Base-by-base conservation (phyloP, 768 basidiomycete species). In the Hygrocybe punicea region DNA sequence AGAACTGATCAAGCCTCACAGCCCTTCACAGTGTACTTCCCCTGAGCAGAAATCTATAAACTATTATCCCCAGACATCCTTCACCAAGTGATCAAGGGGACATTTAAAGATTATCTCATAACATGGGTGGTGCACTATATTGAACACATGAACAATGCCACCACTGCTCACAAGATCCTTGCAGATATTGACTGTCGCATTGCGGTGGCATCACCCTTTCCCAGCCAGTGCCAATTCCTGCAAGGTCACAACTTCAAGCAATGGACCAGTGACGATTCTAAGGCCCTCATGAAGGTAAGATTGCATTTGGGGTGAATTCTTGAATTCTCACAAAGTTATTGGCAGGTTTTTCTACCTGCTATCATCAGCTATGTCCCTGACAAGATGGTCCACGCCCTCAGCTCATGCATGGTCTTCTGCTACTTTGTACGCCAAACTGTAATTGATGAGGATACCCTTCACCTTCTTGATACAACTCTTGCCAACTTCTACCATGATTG, bases 61-160 rank as follows among this genome's bases (percentile, higher is more conserved):
- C 62, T 73, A 2, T 40, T 76, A 0, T 47, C 70, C 5, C 71
- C 74, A 2, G 72, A 76, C 57, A 61, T 75, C 1, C 65, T 76
- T 2, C 75, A 78, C 57, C 74, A 77, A 58, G 23, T 78, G 3
- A 75, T 77, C 61, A 77, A 77, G 56, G 74, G 75, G 8, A 68
- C 64, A 1, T 78, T 77, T 62, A 77, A 76, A 51, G 75, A 76
- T 46, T 75, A 77, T 55, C 58, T 77, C 9, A 74, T 77, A 1
- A 51, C 51, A 8, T 78, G 76, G 76, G 64, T 72, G 0, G 47
- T 55, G 0, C 58, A 69, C 6, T 77, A 75, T 52, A 52, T 79
- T 1, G 9, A 48, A 1, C 1, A 53, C 0, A 36, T 24, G 1
- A 56, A 73, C 58, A 56, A 59, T 0, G 53, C 63, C n/a, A 51